A percentile compares a stretch with the other conserved stretches of the same genome.
phyloP scores from a whole-genome alignment of 2,329 filamentous ascomycete genomes.

The Fusarium buharicum region DNA sequence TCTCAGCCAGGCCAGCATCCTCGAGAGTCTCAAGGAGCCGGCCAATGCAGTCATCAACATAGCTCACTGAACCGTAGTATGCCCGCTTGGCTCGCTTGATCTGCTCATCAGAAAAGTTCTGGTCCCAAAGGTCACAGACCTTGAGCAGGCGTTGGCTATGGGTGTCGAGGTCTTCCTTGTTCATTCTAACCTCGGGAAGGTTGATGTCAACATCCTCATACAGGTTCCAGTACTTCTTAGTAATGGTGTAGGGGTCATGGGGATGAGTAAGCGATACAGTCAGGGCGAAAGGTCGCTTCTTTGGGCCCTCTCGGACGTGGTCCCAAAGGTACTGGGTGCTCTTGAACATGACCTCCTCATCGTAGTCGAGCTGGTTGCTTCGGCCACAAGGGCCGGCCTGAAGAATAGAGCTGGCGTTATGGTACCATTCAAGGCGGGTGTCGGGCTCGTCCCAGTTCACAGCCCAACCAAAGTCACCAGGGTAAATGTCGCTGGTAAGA shows the following conservation, averaged over 20 bases:
- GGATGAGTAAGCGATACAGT: slow-evolving; percentile 95
- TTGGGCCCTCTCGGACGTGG: slow-evolving; percentile 81
- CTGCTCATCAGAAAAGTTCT: slow-evolving; percentile 85
- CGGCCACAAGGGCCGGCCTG: slow-evolving; percentile 89
- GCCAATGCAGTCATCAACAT: slow-evolving; percentile 92
- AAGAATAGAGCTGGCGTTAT: slow-evolving; percentile 93
- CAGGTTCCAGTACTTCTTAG: slow-evolving; percentile 90
- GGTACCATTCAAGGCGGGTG: slow-evolving; percentile 90
- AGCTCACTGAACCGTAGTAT: slow-evolving; percentile 93
- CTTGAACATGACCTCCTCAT: slow-evolving; percentile 95
- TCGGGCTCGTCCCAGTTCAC: slow-evolving; percentile 96
- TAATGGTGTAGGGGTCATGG: slow-evolving; percentile 95
- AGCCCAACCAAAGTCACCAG: slow-evolving; percentile 92
- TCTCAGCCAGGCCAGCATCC: slow-evolving; percentile 80
- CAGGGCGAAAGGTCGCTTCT: slow-evolving; percentile 82
- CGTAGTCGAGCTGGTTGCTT: slow-evolving; percentile 95
- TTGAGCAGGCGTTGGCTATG: slow-evolving; percentile 89
- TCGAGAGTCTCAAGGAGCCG: slow-evolving; percentile 81
- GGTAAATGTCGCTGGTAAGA: slow-evolving; percentile 95
- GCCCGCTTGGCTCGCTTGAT: slow-evolving; percentile 86
- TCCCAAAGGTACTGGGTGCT: slow-evolving; percentile 91
- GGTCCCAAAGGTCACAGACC: slow-evolving; percentile 86
- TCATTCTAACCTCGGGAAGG: slow-evolving; percentile 80
- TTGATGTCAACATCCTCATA: slow-evolving; percentile 91
- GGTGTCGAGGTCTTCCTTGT: slow-evolving; percentile 82